Base-by-base conservation (phyloP, 208 protist species). In the Acanthamoeba triangularis region DNA sequence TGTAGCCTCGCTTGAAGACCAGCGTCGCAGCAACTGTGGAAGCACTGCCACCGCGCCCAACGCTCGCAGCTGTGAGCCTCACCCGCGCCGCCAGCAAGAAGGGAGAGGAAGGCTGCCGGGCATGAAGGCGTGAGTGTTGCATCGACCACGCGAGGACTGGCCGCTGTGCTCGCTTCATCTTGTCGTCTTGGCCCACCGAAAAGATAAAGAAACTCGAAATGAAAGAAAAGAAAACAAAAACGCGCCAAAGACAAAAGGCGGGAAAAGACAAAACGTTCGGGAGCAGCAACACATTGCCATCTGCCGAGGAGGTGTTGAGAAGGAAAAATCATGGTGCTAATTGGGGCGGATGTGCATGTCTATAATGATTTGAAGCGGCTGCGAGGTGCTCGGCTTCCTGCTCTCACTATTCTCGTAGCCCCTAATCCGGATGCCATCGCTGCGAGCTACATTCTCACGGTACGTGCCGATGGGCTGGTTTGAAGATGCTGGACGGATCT, bases 371-470 rank as follows among this genome's bases (percentile, higher is more conserved):
- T 82, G 18, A 82, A 52, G 74, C 74, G 74, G 41, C 8, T 82
- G 30, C 74, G 74, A 35, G 74, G 74, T 18, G 35, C 37, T 6
- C 74, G 74, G 16, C 37, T 82, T 20, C 74, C 74, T 13, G 74
- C 74, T 41, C 74, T 82, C 18, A 82, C 74, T 37, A 30, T 82
- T 30, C 37, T 82, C 1, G 74, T 82, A 0, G 74, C 74, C 10
- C 74, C 74, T 1, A 82, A 82, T 49, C 74, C 74, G 20, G 74
- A 82, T 30, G 74, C 74, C 35, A 82, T 82, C 23, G 74, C 74
- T 1, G 74, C 74, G 23, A 82, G 74, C 37, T 82, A 82, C 74
- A 82, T 82, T 30, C 74, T 82, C 11, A 82, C 74, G 33, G 74
- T 82, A 44, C n/a, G 6, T 14, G 41, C 65, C 14, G 33, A 74